phyloP scores from a whole-genome alignment of 805 yeast species.

The Hanseniaspora thailandica region DNA sequence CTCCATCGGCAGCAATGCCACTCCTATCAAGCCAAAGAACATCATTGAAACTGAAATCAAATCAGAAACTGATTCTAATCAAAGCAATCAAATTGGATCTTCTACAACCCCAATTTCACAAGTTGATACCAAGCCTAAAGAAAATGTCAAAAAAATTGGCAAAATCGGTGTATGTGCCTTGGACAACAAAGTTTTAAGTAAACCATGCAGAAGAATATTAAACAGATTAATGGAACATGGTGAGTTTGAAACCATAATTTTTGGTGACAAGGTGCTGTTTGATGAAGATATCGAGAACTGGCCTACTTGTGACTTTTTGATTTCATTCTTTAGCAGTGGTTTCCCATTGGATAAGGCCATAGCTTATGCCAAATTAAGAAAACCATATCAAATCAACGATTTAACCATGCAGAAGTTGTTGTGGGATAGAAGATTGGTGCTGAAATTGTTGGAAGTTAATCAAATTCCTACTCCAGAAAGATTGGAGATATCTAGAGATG shows the following conservation, averaged over 20 bases:
- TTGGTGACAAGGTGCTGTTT: conserved; percentile 91
- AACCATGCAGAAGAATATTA: conserved; percentile 86
- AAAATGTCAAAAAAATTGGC: conserved; percentile 47
- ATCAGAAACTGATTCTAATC: not conserved
- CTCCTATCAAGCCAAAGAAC: not conserved
- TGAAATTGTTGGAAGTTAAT: conserved; percentile 63
- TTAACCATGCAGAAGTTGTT: conserved; percentile 78
- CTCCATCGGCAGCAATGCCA: conserved; percentile 20
- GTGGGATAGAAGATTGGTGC: conserved; percentile 94
- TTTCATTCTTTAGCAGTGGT: conserved; percentile 88
- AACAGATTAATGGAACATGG: conserved; percentile 82
- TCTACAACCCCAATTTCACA: not conserved
- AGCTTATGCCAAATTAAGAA: conserved; percentile 71
- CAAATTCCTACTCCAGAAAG: conserved; percentile 85
- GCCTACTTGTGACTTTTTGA: conserved; percentile 96
- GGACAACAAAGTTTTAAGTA: conserved; percentile 92
- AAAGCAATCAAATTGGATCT: not conserved
- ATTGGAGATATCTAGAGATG: conserved; percentile 84
- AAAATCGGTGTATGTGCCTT: conserved; percentile 97
- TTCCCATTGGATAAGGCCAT: conserved; percentile 95
- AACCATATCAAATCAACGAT: conserved; percentile 84
- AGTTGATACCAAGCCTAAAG: conserved; percentile 25
- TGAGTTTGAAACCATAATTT: conserved; percentile 90
- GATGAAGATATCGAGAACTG: conserved; percentile 91
- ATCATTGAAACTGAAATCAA: not conserved